phyloP scores from a whole-genome alignment of 1,284 basidiomycete genomes.

The Microbotryum silenes-acaulis region DNA sequence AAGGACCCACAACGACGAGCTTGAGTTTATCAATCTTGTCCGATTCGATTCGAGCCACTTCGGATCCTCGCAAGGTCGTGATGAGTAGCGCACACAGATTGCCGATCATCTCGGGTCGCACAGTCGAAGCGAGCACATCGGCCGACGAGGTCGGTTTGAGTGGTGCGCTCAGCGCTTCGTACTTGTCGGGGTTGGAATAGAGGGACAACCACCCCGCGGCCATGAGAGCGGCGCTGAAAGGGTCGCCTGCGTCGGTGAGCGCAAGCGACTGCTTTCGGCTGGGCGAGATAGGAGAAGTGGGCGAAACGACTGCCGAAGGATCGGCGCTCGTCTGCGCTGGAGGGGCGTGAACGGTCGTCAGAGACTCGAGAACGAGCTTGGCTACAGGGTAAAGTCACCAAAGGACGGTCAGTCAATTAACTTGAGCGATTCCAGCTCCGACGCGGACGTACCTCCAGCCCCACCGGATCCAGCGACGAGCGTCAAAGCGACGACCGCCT shows the following conservation, averaged over 20 bases:
- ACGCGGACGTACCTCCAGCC: constrained; percentile 10
- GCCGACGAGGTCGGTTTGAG: background rate
- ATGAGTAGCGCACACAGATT: constrained; percentile 20
- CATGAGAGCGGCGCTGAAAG: constrained; percentile 10
- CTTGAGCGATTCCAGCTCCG: background rate
- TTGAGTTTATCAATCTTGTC: background rate
- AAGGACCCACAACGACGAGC: background rate
- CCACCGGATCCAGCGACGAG: constrained; percentile 55
- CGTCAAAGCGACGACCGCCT: constrained; percentile 75
- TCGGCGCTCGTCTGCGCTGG: background rate
- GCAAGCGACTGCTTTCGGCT: background rate
- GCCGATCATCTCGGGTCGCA: constrained; percentile 26
- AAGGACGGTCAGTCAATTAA: background rate
- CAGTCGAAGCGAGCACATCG: background rate
- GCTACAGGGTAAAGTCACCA: constrained; percentile 45
- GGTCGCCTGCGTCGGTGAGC: constrained; percentile 7
- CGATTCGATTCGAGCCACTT: background rate
- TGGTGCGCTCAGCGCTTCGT: background rate
- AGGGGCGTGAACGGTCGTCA: constrained; percentile 33
- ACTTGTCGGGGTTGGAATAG: background rate
- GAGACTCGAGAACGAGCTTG: constrained; percentile 53
- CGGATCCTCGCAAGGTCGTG: background rate
- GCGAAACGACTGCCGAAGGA: background rate
- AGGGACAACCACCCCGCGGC: constrained; percentile 12
- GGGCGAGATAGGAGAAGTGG: background rate